Conservation (phyloP, 345 rosid species). For the Citrus cavaleriei region DNA sequence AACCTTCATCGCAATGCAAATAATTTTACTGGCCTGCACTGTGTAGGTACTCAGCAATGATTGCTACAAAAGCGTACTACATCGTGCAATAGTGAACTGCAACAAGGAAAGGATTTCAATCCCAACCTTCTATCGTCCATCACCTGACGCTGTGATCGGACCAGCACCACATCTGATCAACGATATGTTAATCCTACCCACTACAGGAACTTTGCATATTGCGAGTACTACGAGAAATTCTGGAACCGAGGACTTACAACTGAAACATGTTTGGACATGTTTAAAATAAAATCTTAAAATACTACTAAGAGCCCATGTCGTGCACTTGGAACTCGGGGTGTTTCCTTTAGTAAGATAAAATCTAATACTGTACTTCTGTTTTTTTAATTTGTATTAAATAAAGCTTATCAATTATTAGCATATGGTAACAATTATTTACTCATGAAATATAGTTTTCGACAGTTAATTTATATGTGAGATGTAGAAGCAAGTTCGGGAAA, state of each 20-base stretch:
- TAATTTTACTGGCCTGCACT: neutral
- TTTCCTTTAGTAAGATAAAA: neutral
- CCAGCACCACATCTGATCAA: slow-evolving; percentile 34
- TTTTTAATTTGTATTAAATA: neutral
- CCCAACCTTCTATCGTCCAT: slow-evolving; percentile 53
- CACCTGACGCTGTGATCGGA: slow-evolving; percentile 43
- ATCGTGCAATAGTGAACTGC: slow-evolving; percentile 30
- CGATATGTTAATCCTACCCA: slow-evolving; percentile 24
- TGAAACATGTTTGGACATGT: slow-evolving; percentile 27
- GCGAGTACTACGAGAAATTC: slow-evolving; percentile 26
- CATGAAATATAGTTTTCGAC: neutral
- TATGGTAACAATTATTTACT: neutral
- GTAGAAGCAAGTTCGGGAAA: no score
- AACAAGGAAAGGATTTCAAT: slow-evolving; percentile 45
- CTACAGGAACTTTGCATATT: slow-evolving; percentile 32
- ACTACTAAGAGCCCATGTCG: neutral
- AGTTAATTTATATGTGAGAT: no score
- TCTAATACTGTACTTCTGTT: neutral
- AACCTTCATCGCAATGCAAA: neutral
- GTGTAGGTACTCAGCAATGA: slow-evolving; percentile 49
- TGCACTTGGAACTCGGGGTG: neutral
- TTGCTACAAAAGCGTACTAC: slow-evolving; percentile 15
- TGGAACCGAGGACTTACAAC: slow-evolving; percentile 26
- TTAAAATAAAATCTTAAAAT: slow-evolving; percentile 4
- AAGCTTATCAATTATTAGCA: neutral